Evolutionary conservation across 176 grass and related monocot species (phyloP).

Genomic region (Oryza glumipatula): DNA sequence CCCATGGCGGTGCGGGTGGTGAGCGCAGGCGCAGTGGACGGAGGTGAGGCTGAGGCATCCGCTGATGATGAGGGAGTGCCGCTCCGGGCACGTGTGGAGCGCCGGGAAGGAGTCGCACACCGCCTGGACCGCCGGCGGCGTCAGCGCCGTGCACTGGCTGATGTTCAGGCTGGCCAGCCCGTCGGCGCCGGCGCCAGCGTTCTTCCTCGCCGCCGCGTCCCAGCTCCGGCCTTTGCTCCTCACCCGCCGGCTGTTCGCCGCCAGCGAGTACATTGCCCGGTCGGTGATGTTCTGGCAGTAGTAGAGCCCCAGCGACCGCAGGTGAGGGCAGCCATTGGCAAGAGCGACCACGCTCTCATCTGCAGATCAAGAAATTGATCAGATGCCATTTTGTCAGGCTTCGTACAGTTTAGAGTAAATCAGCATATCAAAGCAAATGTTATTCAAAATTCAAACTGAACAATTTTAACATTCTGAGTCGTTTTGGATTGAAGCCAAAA

Average conservation of each 20-base stretch:
- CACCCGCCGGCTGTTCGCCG: slow-evolving; percentile 59
- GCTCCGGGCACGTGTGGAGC: slow-evolving; percentile 76
- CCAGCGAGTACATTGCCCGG: slow-evolving; percentile 83
- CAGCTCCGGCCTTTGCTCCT: slow-evolving; percentile 49
- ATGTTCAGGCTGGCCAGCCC: slow-evolving; percentile 84
- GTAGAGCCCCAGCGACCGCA: slow-evolving; percentile 74
- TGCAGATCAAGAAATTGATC: background rate
- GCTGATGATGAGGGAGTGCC: slow-evolving; percentile 89
- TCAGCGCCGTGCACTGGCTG: slow-evolving; percentile 89
- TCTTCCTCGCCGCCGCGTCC: slow-evolving; percentile 29
- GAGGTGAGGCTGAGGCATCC: slow-evolving; percentile 91
- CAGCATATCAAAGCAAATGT: background rate
- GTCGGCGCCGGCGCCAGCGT: slow-evolving; percentile 9
- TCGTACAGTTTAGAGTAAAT: background rate
- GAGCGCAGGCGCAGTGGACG: slow-evolving; percentile 79
- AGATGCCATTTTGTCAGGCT: background rate
- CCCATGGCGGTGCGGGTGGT: slow-evolving; percentile 57
- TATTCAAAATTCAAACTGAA: no score
- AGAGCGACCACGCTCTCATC: slow-evolving; percentile 88
- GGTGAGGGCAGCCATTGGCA: slow-evolving; percentile 59
- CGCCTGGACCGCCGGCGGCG: slow-evolving; percentile 78
- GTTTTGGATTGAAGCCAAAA: no score
- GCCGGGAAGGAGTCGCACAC: slow-evolving; percentile 86
- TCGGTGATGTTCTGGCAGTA: slow-evolving; percentile 97
- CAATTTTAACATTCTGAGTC: no score